phyloP scores from a whole-genome alignment of 2,329 filamentous ascomycete species.

The Fusarium sp. region DNA sequence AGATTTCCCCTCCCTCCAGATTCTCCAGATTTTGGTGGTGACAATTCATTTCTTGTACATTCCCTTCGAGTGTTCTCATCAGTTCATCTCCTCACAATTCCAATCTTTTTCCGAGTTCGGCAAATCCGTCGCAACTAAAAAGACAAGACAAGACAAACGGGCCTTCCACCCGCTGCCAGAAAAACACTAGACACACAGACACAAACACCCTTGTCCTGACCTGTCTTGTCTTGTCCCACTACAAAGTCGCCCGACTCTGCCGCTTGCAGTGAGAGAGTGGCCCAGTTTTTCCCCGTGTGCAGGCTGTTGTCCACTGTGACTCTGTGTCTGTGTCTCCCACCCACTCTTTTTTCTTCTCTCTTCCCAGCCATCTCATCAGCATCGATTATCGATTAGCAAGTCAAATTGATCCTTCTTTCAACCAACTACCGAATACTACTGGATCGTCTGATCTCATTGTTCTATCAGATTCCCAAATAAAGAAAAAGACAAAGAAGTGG shows the following conservation, averaged over 20 bases:
- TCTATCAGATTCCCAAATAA: neutral
- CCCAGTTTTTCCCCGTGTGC: conserved; percentile 36
- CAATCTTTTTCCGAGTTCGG: conserved; percentile 3
- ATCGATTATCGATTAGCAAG: conserved; percentile 12
- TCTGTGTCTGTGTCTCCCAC: conserved; percentile 10
- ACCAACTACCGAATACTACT: neutral
- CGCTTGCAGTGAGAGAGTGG: conserved; percentile 24
- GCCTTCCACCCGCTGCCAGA: neutral
- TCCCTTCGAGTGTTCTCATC: neutral
- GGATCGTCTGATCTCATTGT: conserved; percentile 1
- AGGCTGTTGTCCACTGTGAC: conserved; percentile 20
- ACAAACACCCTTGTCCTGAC: conserved; percentile 3
- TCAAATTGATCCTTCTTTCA: neutral
- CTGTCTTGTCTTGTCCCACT: neutral
- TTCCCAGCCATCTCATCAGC: conserved; percentile 21
- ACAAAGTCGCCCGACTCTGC: conserved; percentile 24
- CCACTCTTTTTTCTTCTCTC: conserved; percentile 14
- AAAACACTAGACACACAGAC: neutral
- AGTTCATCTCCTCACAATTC: conserved; percentile 31
- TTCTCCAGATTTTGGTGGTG: neutral
- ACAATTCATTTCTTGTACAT: neutral
- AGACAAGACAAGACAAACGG: neutral
- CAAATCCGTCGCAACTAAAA: conserved; percentile 1
- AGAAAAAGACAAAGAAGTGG: conserved; percentile 11
- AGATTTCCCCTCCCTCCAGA: conserved; percentile 4